These are phyloP conservation scores for Malassezia sp. DNA, from an alignment of 1,284 basidiomycete species.

Conservation along the genomic window DNA sequence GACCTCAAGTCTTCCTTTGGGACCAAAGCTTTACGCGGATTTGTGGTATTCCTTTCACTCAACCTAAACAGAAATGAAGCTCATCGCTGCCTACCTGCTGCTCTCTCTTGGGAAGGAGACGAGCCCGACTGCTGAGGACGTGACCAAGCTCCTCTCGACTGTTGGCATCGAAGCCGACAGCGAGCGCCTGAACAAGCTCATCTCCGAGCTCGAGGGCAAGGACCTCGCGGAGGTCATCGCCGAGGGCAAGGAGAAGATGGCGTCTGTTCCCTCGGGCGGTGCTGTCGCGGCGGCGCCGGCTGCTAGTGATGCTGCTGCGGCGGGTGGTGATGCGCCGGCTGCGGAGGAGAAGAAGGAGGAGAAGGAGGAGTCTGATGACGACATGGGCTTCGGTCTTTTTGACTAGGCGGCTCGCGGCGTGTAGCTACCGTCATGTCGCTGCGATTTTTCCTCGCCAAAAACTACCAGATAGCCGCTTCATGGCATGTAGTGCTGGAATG, in stretches of 20 bases:
- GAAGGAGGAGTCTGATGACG: slow-evolving; percentile 46
- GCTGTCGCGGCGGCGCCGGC: slow-evolving; percentile 34
- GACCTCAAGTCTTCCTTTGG: slow-evolving; percentile 68
- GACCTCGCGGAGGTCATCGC: slow-evolving; percentile 80
- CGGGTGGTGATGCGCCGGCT: slow-evolving; percentile 58
- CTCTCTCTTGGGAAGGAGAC: slow-evolving; percentile 86
- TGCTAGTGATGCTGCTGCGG: slow-evolving; percentile 55
- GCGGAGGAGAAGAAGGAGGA: slow-evolving; percentile 51
- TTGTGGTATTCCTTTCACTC: slow-evolving; percentile 33
- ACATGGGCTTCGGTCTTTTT: slow-evolving; percentile 46
- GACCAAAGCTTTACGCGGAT: slow-evolving; percentile 45
- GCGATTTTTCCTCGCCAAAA: not conserved
- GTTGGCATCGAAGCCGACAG: slow-evolving; percentile 81
- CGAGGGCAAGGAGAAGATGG: slow-evolving; percentile 82
- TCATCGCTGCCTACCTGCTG: slow-evolving; percentile 64
- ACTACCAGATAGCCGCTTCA: not conserved
- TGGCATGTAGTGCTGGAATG: not conserved
- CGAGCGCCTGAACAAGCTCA: slow-evolving; percentile 69
- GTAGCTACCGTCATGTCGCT: not conserved
- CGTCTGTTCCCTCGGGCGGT: slow-evolving; percentile 60
- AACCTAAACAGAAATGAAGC: slow-evolving; percentile 34
- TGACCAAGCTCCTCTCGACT: slow-evolving; percentile 74
- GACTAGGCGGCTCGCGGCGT: slow-evolving; percentile 27
- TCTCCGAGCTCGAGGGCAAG: slow-evolving; percentile 88
- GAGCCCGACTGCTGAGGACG: slow-evolving; percentile 72